These are phyloP conservation scores for Verruconis gallopava DNA, from an alignment of 2,329 filamentous ascomycete genomes.

Conservation along the genomic window DNA sequence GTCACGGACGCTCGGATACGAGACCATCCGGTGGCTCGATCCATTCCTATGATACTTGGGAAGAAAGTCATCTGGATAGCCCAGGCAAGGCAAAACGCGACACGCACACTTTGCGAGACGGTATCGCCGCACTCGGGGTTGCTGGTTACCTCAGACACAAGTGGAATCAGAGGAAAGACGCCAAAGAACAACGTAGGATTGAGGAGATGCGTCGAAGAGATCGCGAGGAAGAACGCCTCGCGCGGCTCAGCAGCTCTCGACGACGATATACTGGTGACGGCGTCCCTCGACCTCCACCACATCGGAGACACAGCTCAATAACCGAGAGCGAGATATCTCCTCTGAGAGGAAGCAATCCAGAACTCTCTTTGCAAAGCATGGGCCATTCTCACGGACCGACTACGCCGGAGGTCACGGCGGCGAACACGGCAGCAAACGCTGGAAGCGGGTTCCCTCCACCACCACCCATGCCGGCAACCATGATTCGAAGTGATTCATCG, in stretches of 20 bases:
- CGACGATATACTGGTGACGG: constrained; percentile 56
- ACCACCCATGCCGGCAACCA: constrained; percentile 14
- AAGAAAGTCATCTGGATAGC: constrained; percentile 15
- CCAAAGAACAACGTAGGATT: constrained; percentile 47
- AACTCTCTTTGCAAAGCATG: constrained; percentile 26
- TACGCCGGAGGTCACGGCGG: constrained; percentile 13
- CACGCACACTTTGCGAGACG: constrained; percentile 28
- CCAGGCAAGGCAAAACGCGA: constrained; percentile 13
- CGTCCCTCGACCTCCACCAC: constrained; percentile 17
- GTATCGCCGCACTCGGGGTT: constrained; percentile 31
- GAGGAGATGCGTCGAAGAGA: constrained; percentile 39
- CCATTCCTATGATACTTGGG: constrained; percentile 25
- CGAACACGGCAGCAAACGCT: constrained; percentile 15
- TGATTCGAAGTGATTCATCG: constrained; percentile 30
- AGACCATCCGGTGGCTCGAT: constrained; percentile 25
- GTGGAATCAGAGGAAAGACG: constrained; percentile 40
- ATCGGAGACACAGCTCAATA: constrained; percentile 22
- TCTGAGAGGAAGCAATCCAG: constrained; percentile 31
- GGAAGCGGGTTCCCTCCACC: constrained; percentile 8
- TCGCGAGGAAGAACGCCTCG: constrained; percentile 39
- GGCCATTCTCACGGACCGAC: constrained; percentile 11
- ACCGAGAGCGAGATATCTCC: constrained; percentile 30
- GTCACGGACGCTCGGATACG: constrained; percentile 10
- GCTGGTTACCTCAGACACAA: constrained; percentile 30
- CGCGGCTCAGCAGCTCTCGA: constrained; percentile 30